Conservation (phyloP, 306 rosid genomes). For the Vigna angularis region DNA sequence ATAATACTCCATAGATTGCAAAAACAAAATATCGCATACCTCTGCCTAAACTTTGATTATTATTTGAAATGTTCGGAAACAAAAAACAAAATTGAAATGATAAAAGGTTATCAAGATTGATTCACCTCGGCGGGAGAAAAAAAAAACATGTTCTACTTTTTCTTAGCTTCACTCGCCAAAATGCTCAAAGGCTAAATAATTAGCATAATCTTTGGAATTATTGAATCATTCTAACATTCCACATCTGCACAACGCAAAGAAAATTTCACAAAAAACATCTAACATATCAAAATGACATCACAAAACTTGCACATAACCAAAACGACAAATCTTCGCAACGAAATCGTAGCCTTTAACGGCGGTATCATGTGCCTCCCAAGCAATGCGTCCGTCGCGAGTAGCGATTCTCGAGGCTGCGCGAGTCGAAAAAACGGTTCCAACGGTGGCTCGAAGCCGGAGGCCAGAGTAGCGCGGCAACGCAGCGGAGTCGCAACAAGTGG, state of each 20-base stretch:
- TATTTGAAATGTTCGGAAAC: constrained; percentile 18
- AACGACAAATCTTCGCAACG: neutral
- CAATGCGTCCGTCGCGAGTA: constrained; percentile 51
- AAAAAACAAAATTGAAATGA: neutral
- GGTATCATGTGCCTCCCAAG: constrained; percentile 79
- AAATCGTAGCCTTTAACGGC: constrained; percentile 67
- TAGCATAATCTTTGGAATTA: neutral
- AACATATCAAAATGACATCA: neutral
- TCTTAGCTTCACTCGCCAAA: neutral
- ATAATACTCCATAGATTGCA: constrained; percentile 78
- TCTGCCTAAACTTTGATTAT: constrained; percentile 69
- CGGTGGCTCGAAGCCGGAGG: constrained; percentile 57
- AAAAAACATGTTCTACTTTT: neutral
- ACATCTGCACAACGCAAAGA: neutral
- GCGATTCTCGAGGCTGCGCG: constrained; percentile 36
- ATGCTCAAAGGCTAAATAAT: neutral
- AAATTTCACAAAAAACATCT: neutral
- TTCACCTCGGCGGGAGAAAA: neutral
- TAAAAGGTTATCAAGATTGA: neutral
- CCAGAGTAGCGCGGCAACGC: constrained; percentile 56
- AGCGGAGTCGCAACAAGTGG: constrained; percentile 46
- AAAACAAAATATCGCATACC: constrained; percentile 79
- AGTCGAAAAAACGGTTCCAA: constrained; percentile 39
- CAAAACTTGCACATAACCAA: constrained; percentile 21
- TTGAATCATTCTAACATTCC: neutral